These are phyloP conservation scores for Bremia lactucae DNA, from an alignment of 352 stramenopile genomes.

Conservation along the genomic window DNA sequence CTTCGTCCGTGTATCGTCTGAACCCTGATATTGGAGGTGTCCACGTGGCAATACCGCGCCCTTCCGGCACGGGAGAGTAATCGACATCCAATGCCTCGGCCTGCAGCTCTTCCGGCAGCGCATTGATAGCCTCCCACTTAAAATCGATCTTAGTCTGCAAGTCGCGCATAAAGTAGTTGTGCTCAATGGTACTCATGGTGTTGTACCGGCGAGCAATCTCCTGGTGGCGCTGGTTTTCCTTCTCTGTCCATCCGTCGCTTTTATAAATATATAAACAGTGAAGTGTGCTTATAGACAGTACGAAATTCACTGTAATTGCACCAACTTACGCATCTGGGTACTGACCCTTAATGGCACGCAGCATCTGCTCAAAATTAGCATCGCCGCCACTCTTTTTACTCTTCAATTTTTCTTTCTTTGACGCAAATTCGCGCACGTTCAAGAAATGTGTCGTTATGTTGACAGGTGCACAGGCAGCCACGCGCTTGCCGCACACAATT, in stretches of 20 bases:
- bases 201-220: slow-evolving; percentile 81
- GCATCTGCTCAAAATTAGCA: slow-evolving; percentile 78
- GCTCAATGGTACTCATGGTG: slow-evolving; percentile 60
- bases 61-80: slow-evolving; percentile 43
- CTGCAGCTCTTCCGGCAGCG: slow-evolving; percentile 69
- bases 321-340: slow-evolving; percentile 57
- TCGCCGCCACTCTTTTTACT: slow-evolving; percentile 45
- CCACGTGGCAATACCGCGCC: slow-evolving; percentile 71
- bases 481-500: slow-evolving; percentile 17
- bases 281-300: neutral
- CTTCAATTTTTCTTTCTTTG: slow-evolving; percentile 48
- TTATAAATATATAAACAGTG: neutral
- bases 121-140: slow-evolving; percentile 86
- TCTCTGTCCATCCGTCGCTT: slow-evolving; percentile 70
- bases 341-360: slow-evolving; percentile 67
- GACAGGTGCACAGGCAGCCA: slow-evolving; percentile 7
- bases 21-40: slow-evolving; percentile 83
- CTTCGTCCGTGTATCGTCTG: slow-evolving; percentile 69
- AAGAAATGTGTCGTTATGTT: slow-evolving; percentile 5
- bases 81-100: slow-evolving; percentile 69
- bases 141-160: slow-evolving; percentile 88
- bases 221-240: slow-evolving; percentile 65
- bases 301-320: neutral
- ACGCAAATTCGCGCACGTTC: slow-evolving; percentile 28
- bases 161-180: slow-evolving; percentile 85